Conservation (phyloP, 768 basidiomycete genomes). For the Leccinum variicolor region DNA sequence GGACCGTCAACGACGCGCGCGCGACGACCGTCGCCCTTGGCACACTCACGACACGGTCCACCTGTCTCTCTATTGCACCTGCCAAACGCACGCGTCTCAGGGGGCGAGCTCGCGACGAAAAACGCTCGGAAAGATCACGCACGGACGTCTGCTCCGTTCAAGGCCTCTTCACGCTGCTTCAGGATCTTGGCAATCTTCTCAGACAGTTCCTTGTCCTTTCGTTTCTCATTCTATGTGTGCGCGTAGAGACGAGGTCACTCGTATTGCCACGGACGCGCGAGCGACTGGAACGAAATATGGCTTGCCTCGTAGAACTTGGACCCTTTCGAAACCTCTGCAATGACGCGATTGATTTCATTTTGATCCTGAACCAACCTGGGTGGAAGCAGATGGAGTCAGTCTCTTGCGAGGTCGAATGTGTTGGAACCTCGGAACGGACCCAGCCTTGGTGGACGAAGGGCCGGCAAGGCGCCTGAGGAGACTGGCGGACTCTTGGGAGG, state of each 20-base stretch:
- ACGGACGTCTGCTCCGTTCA: constrained; percentile 58
- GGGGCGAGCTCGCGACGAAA: background rate
- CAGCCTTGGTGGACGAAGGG: constrained; percentile 86
- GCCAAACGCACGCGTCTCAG: background rate
- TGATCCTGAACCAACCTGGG: constrained; percentile 70
- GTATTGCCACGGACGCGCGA: background rate
- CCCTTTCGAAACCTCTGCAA: constrained; percentile 88
- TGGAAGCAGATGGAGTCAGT: constrained; percentile 16
- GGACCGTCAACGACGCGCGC: background rate
- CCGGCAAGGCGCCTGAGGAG: constrained; percentile 81
- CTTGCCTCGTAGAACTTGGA: constrained; percentile 87
- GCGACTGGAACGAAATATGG: background rate
- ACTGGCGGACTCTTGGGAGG: constrained; percentile 64
- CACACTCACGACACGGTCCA: constrained; percentile 67
- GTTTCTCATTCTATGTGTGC: constrained; percentile 71
- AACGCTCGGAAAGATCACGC: constrained; percentile 21
- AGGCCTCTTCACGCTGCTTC: constrained; percentile 55
- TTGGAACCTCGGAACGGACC: constrained; percentile 43
- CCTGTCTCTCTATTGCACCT: constrained; percentile 61
- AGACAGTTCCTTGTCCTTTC: constrained; percentile 83
- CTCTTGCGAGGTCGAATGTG: background rate
- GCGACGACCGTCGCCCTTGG: background rate
- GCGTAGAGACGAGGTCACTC: background rate
- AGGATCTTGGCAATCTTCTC: constrained; percentile 70
- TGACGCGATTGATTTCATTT: constrained; percentile 81